Conservation (phyloP, 345 rosid species). For the Acer negundo region DNA sequence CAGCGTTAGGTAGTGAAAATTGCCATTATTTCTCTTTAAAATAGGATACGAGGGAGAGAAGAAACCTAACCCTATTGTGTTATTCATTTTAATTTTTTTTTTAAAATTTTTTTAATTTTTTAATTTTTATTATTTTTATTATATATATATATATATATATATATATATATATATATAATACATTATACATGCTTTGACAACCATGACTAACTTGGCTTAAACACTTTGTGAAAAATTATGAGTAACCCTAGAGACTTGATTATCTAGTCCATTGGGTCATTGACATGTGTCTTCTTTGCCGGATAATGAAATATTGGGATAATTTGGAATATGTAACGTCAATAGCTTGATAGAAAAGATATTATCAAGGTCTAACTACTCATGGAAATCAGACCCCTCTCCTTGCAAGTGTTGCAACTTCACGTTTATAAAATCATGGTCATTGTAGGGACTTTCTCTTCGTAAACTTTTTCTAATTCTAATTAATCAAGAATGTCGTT, state of each 20-base stretch:
- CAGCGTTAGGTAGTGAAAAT: constrained; percentile 40
- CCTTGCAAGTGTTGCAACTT: background rate
- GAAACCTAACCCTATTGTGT: constrained; percentile 28
- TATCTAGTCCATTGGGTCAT: constrained; percentile 16
- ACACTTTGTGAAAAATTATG: background rate
- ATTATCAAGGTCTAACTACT: constrained; percentile 20
- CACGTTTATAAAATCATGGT: too few species aligned
- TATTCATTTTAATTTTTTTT: constrained; percentile 8
- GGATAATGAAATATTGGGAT: constrained; percentile 3
- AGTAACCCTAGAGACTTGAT: background rate
- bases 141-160: too few species aligned
- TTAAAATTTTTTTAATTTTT: too few species aligned
- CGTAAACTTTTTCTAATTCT: too few species aligned
- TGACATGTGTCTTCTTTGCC: constrained; percentile 14
- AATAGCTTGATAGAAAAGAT: constrained; percentile 31
- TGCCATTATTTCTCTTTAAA: background rate
- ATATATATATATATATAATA: too few species aligned
- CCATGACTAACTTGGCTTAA: too few species aligned
- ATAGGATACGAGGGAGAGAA: constrained; percentile 9
- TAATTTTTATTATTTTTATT: too few species aligned
- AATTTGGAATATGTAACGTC: constrained; percentile 15
- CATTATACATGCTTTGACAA: constrained; percentile 13
- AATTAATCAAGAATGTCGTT: too few species aligned
- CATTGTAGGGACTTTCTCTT: too few species aligned
- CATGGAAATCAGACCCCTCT: constrained; percentile 3